Evolutionary conservation across 768 basidiomycete genomes (phyloP).

Genomic region (Tubosaeta sp.): DNA sequence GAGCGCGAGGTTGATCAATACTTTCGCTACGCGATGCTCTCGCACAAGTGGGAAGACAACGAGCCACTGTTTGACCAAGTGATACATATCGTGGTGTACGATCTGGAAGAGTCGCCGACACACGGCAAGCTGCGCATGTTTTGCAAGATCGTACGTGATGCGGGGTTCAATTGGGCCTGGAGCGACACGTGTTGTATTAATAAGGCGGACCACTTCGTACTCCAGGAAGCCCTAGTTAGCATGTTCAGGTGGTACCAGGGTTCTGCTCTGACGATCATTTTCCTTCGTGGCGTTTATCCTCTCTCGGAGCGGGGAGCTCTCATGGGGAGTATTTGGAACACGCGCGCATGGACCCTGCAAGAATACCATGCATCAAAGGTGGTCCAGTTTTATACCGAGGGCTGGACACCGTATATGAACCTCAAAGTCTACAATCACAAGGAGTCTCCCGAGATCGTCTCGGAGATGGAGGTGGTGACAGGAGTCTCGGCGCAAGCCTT

Average conservation of each 20-base stretch:
- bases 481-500: background rate
- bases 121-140: constrained; percentile 5
- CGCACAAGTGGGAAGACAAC: constrained; percentile 3
- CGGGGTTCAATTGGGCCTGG: constrained; percentile 5
- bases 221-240: constrained; percentile 1
- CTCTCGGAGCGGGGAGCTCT: constrained; percentile 1
- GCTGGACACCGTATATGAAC: background rate
- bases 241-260: constrained; percentile 11
- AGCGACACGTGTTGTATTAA: constrained; percentile 9
- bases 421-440: constrained; percentile 2
- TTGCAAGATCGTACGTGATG: constrained; percentile 2
- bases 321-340: constrained; percentile 2
- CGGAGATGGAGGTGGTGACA: constrained; percentile 5
- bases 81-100: background rate
- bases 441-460: background rate
- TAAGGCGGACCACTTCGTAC: background rate
- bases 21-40: constrained; percentile 5
- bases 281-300: background rate
- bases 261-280: constrained; percentile 1
- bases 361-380: constrained; percentile 6
- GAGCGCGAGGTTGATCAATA: background rate
- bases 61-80: background rate
- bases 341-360: constrained; percentile 4
- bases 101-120: background rate
- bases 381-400: constrained; percentile 3